phyloP scores from a whole-genome alignment of 139 green algal genomes.

The Chlamydomonas schloesseri region DNA sequence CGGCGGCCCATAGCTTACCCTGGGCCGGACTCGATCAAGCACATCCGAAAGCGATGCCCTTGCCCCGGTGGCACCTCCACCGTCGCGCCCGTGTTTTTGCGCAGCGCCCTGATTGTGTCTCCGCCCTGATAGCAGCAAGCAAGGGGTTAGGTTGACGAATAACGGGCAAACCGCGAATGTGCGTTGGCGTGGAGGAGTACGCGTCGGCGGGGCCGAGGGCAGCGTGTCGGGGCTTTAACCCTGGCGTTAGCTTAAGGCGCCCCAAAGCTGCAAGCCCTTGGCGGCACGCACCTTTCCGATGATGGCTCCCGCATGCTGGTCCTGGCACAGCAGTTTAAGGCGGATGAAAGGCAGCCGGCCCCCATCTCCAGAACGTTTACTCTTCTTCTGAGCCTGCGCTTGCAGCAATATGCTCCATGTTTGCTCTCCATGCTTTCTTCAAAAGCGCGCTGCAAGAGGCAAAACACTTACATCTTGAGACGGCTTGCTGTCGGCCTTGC shows the following conservation, averaged over 20 bases:
- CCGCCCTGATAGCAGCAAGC: conserved; percentile 6
- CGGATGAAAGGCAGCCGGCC: background rate
- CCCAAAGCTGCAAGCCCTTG: too few relatives aligned
- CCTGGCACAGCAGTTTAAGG: background rate
- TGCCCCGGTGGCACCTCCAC: background rate
- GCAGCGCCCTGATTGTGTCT: conserved; percentile 20
- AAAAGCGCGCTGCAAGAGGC: too few relatives aligned
- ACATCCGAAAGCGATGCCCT: background rate
- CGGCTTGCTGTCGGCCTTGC: too few relatives aligned
- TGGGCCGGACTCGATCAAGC: background rate
- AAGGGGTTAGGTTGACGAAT: too few relatives aligned
- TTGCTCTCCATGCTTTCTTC: too few relatives aligned
- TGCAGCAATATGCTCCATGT: too few relatives aligned
- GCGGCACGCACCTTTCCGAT: conserved; percentile 24
- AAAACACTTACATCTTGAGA: too few relatives aligned
- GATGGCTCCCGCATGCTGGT: background rate
- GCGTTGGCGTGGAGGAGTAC: too few relatives aligned
- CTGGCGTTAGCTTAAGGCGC: too few relatives aligned
- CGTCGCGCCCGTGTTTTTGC: conserved; percentile 4
- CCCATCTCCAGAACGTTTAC: background rate
- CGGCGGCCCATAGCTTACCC: background rate
- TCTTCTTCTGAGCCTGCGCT: conserved; percentile 3
- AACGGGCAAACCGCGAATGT: too few relatives aligned
- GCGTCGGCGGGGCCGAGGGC: too few relatives aligned
- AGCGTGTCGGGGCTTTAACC: too few relatives aligned